A percentile compares a stretch with the other conserved stretches of the same genome.
Evolutionary conservation across 352 stramenopile species (phyloP).

Genomic region (Paralagenidium karlingii): DNA sequence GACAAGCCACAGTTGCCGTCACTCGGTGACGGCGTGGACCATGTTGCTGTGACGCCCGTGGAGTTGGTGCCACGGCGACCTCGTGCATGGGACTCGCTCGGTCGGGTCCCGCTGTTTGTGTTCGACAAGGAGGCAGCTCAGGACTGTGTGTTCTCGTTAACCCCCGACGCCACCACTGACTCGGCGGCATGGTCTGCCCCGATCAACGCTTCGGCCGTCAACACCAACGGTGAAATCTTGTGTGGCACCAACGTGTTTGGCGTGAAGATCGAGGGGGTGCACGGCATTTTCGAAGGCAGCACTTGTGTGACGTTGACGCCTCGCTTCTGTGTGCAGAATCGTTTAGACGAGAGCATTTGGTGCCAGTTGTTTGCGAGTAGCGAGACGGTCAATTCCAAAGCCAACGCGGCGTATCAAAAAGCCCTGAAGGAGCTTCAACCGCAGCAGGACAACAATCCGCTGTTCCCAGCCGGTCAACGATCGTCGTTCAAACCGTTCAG

Average conservation of each 20-base stretch:
- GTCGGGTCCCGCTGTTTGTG: no score
- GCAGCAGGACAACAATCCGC: no score
- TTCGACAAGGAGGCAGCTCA: no score
- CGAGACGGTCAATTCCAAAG: slow-evolving; percentile 44
- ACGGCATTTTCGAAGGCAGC: slow-evolving; percentile 64
- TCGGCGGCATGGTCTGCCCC: slow-evolving; percentile 66
- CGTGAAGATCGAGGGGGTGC: slow-evolving; percentile 73
- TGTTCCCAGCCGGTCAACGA: no score
- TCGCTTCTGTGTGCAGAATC: slow-evolving; percentile 76
- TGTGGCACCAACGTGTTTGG: slow-evolving; percentile 62
- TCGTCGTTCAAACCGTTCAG: slow-evolving; percentile 29
- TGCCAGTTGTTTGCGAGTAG: slow-evolving; percentile 54
- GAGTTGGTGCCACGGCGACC: slow-evolving; percentile 31
- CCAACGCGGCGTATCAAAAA: slow-evolving; percentile 63
- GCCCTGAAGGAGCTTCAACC: background rate
- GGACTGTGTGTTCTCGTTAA: no score
- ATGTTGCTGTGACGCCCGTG: no score
- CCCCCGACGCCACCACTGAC: no score
- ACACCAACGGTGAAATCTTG: slow-evolving; percentile 65
- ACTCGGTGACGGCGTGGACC: no score
- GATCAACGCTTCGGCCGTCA: slow-evolving; percentile 78
- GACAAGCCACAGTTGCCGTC: no score
- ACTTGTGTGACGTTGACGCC: slow-evolving; percentile 67
- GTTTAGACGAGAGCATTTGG: slow-evolving; percentile 66
- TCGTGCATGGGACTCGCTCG: slow-evolving; percentile 31